These are phyloP conservation scores for Rhizophagus clarus DNA, from an alignment of 192 early-diverging fungal genomes.

Conservation along the genomic window DNA sequence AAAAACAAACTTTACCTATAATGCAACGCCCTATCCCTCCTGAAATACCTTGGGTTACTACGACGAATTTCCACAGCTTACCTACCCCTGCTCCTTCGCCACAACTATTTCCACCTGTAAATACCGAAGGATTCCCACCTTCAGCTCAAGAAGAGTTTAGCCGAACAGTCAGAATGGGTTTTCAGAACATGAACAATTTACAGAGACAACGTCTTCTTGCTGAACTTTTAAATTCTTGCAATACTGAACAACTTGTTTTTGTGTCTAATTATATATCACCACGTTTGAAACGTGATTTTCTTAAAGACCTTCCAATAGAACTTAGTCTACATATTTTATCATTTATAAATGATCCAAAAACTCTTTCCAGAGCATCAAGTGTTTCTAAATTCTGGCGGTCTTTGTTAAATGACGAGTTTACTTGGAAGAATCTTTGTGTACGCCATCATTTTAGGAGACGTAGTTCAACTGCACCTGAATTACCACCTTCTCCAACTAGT, in stretches of 20 bases:
- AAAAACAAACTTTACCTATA: background rate
- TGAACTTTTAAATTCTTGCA: conserved; percentile 52
- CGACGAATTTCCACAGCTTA: conserved; percentile 29
- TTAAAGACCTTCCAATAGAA: conserved; percentile 78
- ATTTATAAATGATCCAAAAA: conserved; percentile 80
- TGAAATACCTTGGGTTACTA: conserved; percentile 25
- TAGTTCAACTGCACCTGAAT: conserved; percentile 17
- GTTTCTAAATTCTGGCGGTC: conserved; percentile 69
- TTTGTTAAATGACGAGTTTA: conserved; percentile 52
- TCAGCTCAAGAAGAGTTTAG: conserved; percentile 15
- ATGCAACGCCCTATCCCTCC: conserved; percentile 23
- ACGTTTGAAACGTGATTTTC: conserved; percentile 86
- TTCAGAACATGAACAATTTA: conserved; percentile 31
- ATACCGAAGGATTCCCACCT: background rate
- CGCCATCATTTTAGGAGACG: conserved; percentile 42
- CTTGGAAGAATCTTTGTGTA: conserved; percentile 47
- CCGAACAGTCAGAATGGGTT: conserved; percentile 30
- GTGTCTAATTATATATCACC: conserved; percentile 55
- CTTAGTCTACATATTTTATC: conserved; percentile 79
- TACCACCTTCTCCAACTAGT: conserved; percentile 32
- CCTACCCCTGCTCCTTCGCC: conserved; percentile 30
- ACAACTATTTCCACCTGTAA: conserved; percentile 22
- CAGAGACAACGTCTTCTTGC: conserved; percentile 39
- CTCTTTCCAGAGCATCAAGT: conserved; percentile 71
- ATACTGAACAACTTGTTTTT: conserved; percentile 52